Conservation (phyloP, 2,329 filamentous ascomycete genomes). For the Cladosporium halotolerans region DNA sequence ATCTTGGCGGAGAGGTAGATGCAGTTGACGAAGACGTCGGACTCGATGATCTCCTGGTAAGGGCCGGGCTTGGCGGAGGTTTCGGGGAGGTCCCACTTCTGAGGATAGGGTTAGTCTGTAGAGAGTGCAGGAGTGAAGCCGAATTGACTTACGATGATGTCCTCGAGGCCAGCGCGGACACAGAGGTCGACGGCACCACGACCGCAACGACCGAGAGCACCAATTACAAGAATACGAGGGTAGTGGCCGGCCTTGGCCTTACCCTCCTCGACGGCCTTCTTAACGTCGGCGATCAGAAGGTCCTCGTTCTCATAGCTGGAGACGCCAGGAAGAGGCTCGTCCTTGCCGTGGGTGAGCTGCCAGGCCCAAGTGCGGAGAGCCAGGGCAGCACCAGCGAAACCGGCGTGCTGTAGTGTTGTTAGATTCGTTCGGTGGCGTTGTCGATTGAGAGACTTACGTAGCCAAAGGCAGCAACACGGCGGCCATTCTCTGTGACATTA, state of each 20-base stretch:
- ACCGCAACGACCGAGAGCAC: slow-evolving; percentile 70
- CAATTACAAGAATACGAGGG: slow-evolving; percentile 77
- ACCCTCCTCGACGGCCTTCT: slow-evolving; percentile 61
- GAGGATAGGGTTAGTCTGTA: background rate
- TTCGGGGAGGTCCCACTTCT: slow-evolving; percentile 72
- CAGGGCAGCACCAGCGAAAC: slow-evolving; percentile 58
- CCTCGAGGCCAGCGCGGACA: slow-evolving; percentile 64
- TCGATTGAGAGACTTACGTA: slow-evolving; percentile 29
- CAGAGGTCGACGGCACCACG: slow-evolving; percentile 77
- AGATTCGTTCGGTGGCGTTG: background rate
- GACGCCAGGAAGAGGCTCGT: slow-evolving; percentile 59
- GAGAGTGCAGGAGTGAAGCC: too few relatives aligned
- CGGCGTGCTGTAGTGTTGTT: slow-evolving; percentile 58
- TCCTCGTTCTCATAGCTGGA: slow-evolving; percentile 68
- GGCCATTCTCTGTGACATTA: slow-evolving; percentile 46
- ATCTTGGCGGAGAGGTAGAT: slow-evolving; percentile 79
- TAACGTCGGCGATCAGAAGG: slow-evolving; percentile 66
- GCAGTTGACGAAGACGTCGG: slow-evolving; percentile 64
- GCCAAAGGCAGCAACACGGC: slow-evolving; percentile 66
- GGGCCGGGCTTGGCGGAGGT: slow-evolving; percentile 56
- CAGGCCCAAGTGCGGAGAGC: slow-evolving; percentile 76
- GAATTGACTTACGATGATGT: slow-evolving; percentile 51
- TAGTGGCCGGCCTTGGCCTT: slow-evolving; percentile 59
- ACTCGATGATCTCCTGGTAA: slow-evolving; percentile 33
- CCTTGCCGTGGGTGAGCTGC: slow-evolving; percentile 65